Evolutionary conservation across 352 stramenopile species (phyloP).

Genomic region (Phytophthora litchii): DNA sequence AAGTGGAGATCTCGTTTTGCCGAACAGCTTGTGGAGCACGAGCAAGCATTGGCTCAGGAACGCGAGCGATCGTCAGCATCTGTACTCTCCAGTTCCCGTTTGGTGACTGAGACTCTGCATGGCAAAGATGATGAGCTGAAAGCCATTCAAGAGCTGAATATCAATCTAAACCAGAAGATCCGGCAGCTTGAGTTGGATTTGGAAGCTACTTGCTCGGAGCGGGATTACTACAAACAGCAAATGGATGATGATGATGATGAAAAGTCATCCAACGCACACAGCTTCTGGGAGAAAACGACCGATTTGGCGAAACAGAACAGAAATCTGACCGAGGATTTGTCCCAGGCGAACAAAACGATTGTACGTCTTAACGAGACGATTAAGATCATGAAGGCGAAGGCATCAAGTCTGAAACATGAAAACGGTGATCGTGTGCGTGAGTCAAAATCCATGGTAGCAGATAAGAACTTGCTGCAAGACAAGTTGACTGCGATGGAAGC

Average conservation of each 20-base stretch:
- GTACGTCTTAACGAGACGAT: conserved; percentile 73
- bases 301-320: conserved; percentile 85
- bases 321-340: conserved; percentile 71
- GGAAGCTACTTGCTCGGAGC: conserved; percentile 62
- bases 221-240: conserved; percentile 75
- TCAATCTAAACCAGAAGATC: conserved; percentile 58
- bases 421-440: conserved; percentile 60
- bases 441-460: conserved; percentile 69
- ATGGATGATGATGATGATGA: conserved; percentile 80
- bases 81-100: conserved; percentile 63
- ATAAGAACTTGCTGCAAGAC: conserved; percentile 81
- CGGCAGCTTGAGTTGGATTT: conserved; percentile 80
- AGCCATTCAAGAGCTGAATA: conserved; percentile 68
- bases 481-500: conserved; percentile 62
- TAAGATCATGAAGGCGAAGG: conserved; percentile 61
- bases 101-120: conserved; percentile 78
- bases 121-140: conserved; percentile 82
- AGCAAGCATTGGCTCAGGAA: conserved; percentile 68
- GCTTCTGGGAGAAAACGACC: conserved; percentile 89
- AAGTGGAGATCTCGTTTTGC: conserved; percentile 83
- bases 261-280: conserved; percentile 64
- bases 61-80: conserved; percentile 69
- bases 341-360: conserved; percentile 62
- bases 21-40: conserved; percentile 68
- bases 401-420: conserved; percentile 54